Base-by-base conservation (phyloP, 352 stramenopile genomes). In the Globisporangium alternatum region DNA sequence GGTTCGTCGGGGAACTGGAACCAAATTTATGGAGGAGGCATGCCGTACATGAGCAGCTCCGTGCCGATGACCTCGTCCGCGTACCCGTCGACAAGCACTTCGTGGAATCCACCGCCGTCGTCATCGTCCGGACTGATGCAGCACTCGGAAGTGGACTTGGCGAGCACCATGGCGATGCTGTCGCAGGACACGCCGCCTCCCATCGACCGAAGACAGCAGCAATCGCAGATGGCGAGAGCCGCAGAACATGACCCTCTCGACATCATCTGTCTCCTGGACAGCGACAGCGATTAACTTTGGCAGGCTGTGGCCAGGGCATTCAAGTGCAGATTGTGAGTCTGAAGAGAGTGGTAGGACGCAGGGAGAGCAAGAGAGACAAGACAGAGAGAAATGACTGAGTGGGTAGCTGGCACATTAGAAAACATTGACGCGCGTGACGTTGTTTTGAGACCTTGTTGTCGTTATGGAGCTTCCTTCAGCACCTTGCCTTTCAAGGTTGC, bases 261-360 rank as follows among this genome's bases (percentile, higher is more conserved):
- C 58, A 85, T 93, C 35, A 93, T 93, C 62, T 88, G 74, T 63
- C 75, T 93, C 56, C 39, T 93, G 70, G 84, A 93, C 69, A 93
- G 82, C 54, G 83, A 92, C 65, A 92, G 83, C 65, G 83, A 58
- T 30, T 58, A 35, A 89, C 56, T 43, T 43, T 48, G 43, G 17
- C 85, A 70, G 19, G 30, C 86, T 33, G 19, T 10, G 39, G 1
- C 1, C 8, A 31, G 3, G 37, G 17, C n/a, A 47, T 33, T 30
- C 43, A 13, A 9, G 28, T 33, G 31, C n/a, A 33, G 12, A 35
- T n/a, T 45, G n/a, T 12, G 5, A 21, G 5, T 35, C 43, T 22
- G 8, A 12, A 33, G 30, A 8, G 15, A 39, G 52, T 45, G 21
- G 28, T 60, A n/a, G 35, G 31, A 28, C 30, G 8, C n/a, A 30